Evolutionary conservation across 495 filamentous ascomycete genomes (phyloP).

Genomic region (Penicillium argentinense): DNA sequence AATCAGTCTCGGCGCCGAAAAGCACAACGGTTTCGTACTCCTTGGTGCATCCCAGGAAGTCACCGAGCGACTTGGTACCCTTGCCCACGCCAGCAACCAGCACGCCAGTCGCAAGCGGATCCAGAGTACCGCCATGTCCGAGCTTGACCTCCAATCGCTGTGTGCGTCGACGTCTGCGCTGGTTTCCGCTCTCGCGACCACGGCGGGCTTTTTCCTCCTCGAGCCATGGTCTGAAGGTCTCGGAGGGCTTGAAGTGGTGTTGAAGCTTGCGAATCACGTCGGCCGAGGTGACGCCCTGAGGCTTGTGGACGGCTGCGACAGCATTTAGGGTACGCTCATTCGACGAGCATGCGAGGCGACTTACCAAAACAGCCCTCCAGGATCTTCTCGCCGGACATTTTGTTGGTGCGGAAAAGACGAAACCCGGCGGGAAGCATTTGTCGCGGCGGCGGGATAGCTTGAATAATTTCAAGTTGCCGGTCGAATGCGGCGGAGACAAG

Average conservation of each 20-base stretch:
- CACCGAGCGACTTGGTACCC: slow-evolving; percentile 77
- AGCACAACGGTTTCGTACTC: slow-evolving; percentile 85
- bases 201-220: slow-evolving; percentile 53
- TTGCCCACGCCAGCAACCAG: slow-evolving; percentile 83
- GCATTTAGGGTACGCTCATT: neutral
- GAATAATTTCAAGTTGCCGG: neutral
- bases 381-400: slow-evolving; percentile 60
- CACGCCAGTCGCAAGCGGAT: slow-evolving; percentile 91
- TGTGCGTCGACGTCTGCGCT: slow-evolving; percentile 52
- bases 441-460: slow-evolving; percentile 1
- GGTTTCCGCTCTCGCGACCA: slow-evolving; percentile 50
- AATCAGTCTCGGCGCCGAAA: slow-evolving; percentile 91
- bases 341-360: slow-evolving; percentile 8
- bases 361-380: slow-evolving; percentile 75
- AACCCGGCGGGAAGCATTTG: slow-evolving; percentile 38
- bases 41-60: slow-evolving; percentile 86
- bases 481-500: neutral
- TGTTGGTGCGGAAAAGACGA: slow-evolving; percentile 36
- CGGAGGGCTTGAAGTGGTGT: slow-evolving; percentile 75
- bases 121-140: slow-evolving; percentile 93
- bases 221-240: slow-evolving; percentile 73
- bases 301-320: slow-evolving; percentile 83
- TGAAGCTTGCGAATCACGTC: slow-evolving; percentile 86
- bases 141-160: slow-evolving; percentile 75
- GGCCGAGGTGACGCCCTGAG: slow-evolving; percentile 76